phyloP scores from a whole-genome alignment of 805 yeast genomes.

The Metschnikowia continentalis region DNA sequence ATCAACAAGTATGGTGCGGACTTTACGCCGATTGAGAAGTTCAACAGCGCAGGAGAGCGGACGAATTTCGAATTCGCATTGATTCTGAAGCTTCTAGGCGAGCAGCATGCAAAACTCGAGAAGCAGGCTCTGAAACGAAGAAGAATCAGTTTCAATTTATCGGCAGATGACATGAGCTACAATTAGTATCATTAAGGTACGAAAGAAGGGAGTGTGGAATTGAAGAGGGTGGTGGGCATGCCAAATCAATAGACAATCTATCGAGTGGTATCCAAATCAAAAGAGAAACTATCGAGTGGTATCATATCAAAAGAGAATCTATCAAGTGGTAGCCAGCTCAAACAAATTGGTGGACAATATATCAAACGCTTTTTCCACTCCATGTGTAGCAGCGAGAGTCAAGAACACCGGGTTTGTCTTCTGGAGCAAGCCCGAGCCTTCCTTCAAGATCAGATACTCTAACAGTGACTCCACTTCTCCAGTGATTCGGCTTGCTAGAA shows the following conservation, averaged over 20 bases:
- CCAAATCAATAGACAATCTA: too few species aligned
- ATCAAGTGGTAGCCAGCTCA: neutral
- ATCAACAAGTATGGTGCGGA: conserved; percentile 20
- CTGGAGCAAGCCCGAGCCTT: conserved; percentile 10
- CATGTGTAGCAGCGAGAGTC: conserved; percentile 22
- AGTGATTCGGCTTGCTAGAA: conserved; percentile 1
- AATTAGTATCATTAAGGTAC: neutral
- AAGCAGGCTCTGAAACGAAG: neutral
- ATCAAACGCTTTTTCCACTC: conserved; percentile 23
- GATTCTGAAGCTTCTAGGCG: conserved; percentile 17
- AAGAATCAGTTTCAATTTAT: conserved; percentile 25
- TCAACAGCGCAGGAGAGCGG: conserved; percentile 30
- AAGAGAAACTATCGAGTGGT: too few species aligned
- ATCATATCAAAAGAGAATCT: too few species aligned
- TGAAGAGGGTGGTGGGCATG: too few species aligned
- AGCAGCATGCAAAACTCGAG: neutral
- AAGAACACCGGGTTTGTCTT: conserved; percentile 16
- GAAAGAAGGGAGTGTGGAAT: neutral
- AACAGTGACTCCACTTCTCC: conserved; percentile 10
- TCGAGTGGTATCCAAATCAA: too few species aligned
- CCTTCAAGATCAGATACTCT: conserved; percentile 5
- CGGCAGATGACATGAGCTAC: conserved; percentile 18
- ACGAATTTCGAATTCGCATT: conserved; percentile 25
- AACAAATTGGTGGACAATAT: conserved; percentile 21
- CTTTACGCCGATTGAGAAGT: conserved; percentile 32